Evolutionary conservation across 2,329 filamentous ascomycete species (phyloP), one percentile per base, ranked within the genome.

Genomic region (Fusarium clavum): DNA sequence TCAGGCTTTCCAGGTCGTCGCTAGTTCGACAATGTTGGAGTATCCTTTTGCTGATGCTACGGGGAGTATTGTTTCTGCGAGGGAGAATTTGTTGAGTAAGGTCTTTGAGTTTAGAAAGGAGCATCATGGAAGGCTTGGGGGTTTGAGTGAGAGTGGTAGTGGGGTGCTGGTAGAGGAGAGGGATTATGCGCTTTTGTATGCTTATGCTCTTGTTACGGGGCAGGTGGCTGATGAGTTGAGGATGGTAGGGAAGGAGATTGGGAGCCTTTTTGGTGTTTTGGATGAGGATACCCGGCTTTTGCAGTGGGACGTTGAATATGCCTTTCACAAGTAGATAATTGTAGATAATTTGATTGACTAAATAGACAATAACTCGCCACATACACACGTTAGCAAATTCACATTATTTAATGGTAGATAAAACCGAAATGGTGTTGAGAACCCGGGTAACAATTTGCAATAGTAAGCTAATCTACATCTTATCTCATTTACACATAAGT

Each of bases 151-250:
- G 8, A 70, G 73, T 2, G 64, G 76, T 18, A 76, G 34, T 5
- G 40, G 45, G 1, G 1, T 77, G 8, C 68, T 80, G 5, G 85
- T 90, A 1, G 90, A 89, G 67, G 92, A 94, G 76, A 88, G 88
- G 60, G 96, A 99, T 76, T 98, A 96, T 78, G 94, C 95, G 63
- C 82, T 98, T 67, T 81, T 98, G 20, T 99, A 98, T 81, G 94
- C 95, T 6, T 99, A 97, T 81, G 93, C 88, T 2, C 82, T 92
- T 41, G 88, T 92, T 25, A 91, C 90, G 3, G 87, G 87, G 8
- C 89, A 91, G 77, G 85, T 92, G 14, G 88, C 88, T 1, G 88
- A 89, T 60, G 90, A 91, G 78, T 79, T 92, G 32, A 83, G 85
- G 73, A 83, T 83, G 45, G 85, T 91, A 13, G 85, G 88, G 62